These are phyloP conservation scores for Mallotus repandus DNA, from an alignment of 441 rosid species.

Conservation along the genomic window DNA sequence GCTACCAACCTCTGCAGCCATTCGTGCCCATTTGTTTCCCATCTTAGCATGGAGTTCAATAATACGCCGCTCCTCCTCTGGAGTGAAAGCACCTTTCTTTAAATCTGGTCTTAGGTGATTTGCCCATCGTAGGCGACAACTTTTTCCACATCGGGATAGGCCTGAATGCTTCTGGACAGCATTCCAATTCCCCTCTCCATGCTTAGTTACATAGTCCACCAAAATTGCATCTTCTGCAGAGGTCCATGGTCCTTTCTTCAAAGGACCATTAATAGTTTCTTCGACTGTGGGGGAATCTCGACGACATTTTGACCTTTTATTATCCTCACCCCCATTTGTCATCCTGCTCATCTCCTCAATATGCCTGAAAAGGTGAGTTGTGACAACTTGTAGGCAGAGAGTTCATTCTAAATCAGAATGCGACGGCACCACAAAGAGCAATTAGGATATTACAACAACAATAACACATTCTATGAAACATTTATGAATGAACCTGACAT, in stretches of 20 bases:
- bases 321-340: slow-evolving; percentile 53
- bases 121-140: slow-evolving; percentile 98
- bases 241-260: slow-evolving; percentile 99
- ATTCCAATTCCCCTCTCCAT: slow-evolving; percentile 99
- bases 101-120: slow-evolving; percentile 96
- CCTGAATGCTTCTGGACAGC: slow-evolving; percentile 93
- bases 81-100: slow-evolving; percentile 97
- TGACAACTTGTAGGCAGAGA: neutral
- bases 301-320: slow-evolving; percentile 42
- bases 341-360: slow-evolving; percentile 54
- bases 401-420: neutral
- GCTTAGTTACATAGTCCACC: slow-evolving; percentile 85
- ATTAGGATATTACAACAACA: neutral
- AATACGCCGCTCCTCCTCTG: slow-evolving; percentile 81
- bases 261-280: slow-evolving; percentile 34
- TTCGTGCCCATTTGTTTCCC: slow-evolving; percentile 99
- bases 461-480: neutral
- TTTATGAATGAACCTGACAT: neutral
- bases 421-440: neutral
- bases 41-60: slow-evolving; percentile 87
- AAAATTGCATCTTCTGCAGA: slow-evolving; percentile 87
- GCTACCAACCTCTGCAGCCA: slow-evolving; percentile 90
- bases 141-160: slow-evolving; percentile 91
- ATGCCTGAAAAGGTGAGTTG: neutral
- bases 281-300: slow-evolving; percentile 50